Evolutionary conservation across 768 basidiomycete genomes (phyloP).

Genomic region (Russula sp.): DNA sequence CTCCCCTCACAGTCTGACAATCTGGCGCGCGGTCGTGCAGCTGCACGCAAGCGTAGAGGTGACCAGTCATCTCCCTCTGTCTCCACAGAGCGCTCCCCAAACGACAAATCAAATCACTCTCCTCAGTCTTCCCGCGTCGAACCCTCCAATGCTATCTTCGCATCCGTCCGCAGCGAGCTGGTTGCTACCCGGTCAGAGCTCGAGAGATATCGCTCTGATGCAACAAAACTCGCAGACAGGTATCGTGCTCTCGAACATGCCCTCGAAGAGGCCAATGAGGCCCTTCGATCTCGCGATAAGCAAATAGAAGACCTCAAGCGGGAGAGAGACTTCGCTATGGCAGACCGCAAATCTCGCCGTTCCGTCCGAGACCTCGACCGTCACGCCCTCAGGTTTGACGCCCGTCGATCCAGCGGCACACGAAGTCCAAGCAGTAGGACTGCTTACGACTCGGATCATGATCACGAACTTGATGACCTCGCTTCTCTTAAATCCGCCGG

Average conservation of each 20-base stretch:
- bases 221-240: slow-evolving; percentile 57
- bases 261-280: slow-evolving; percentile 60
- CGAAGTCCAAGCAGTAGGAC: slow-evolving; percentile 26
- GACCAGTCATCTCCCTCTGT: slow-evolving; percentile 30
- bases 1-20: slow-evolving; percentile 28
- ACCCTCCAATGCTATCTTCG: slow-evolving; percentile 20
- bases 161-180: slow-evolving; percentile 54
- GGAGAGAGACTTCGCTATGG: slow-evolving; percentile 31
- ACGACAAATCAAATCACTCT: slow-evolving; percentile 15
- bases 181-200: slow-evolving; percentile 52
- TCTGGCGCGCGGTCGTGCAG: slow-evolving; percentile 30
- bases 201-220: slow-evolving; percentile 53
- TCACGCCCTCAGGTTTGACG: slow-evolving; percentile 24
- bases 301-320: slow-evolving; percentile 55
- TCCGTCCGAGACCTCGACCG: slow-evolving; percentile 25
- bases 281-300: slow-evolving; percentile 53
- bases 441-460: slow-evolving; percentile 22
- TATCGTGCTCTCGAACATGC: slow-evolving; percentile 61
- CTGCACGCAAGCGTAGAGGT: slow-evolving; percentile 30
- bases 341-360: slow-evolving; percentile 25
- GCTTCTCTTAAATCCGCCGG: slow-evolving; percentile 17
- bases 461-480: slow-evolving; percentile 26
- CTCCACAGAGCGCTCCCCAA: slow-evolving; percentile 26
- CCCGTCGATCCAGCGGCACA: slow-evolving; percentile 26
- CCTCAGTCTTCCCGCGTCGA: slow-evolving; percentile 25